These are phyloP conservation scores for Aspergillus sp. DNA, from an alignment of 2,329 filamentous ascomycete genomes.

Conservation along the genomic window DNA sequence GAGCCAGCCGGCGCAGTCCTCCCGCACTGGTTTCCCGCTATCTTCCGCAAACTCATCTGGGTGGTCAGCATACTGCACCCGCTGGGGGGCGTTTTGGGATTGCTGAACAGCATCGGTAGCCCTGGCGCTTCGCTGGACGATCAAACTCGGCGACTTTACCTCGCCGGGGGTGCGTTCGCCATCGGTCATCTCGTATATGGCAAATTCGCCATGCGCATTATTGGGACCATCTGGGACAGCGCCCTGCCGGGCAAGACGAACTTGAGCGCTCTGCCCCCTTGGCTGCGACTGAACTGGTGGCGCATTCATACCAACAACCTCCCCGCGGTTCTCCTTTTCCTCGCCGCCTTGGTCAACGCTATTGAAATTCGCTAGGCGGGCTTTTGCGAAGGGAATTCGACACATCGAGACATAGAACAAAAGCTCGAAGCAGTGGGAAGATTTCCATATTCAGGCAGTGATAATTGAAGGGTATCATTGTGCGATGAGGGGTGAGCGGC, in stretches of 20 bases:
- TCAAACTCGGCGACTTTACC: not conserved
- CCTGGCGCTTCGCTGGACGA: constrained; percentile 1
- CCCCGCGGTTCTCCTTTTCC: constrained; percentile 1
- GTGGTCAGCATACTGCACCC: too few species aligned
- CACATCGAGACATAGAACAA: not conserved
- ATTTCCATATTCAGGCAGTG: not conserved
- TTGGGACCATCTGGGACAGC: constrained; percentile 1
- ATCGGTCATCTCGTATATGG: constrained; percentile 2
- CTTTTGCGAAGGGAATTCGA: not conserved
- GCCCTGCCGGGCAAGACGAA: constrained; percentile 1
- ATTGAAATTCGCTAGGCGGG: not conserved
- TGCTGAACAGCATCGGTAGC: not conserved
- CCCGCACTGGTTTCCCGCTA: too few species aligned
- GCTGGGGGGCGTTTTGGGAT: too few species aligned
- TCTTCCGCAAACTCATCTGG: too few species aligned
- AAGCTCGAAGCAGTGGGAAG: not conserved
- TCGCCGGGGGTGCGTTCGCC: not conserved
- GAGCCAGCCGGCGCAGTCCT: too few species aligned
- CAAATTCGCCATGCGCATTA: constrained; percentile 3
- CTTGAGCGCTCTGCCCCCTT: constrained; percentile 2
- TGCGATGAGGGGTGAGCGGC: too few species aligned
- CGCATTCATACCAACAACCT: constrained; percentile 2
- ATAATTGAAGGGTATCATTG: too few species aligned
- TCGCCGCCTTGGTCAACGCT: constrained; percentile 1
- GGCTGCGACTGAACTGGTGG: constrained; percentile 4